Percentiles rank a stretch among this genome's conserved stretches.
phyloP scores from a whole-genome alignment of 805 yeast genomes.

The Candida montana region DNA sequence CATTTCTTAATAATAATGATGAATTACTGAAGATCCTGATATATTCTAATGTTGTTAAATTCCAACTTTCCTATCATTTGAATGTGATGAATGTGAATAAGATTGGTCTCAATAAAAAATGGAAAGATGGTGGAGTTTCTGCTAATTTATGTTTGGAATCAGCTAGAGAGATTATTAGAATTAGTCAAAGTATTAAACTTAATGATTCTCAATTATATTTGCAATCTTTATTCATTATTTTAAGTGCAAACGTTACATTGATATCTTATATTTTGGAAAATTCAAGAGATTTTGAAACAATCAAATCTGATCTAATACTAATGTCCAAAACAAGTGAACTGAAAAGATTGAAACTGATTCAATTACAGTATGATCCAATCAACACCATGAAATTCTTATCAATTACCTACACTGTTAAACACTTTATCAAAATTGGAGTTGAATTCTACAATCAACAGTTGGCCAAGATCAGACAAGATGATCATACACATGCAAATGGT shows the following conservation, averaged over 20 bases:
- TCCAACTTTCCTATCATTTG: constrained; percentile 10
- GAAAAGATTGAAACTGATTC: constrained; percentile 2
- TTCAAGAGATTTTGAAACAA: constrained; percentile 3
- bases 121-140: constrained; percentile 5
- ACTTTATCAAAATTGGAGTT: constrained; percentile 7
- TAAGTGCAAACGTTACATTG: constrained; percentile 8
- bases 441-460: constrained; percentile 4
- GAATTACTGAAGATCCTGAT: not conserved
- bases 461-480: not conserved
- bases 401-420: constrained; percentile 2
- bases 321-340: constrained; percentile 4
- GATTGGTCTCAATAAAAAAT: constrained; percentile 6
- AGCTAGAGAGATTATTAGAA: constrained; percentile 9
- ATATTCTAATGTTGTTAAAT: constrained; percentile 5
- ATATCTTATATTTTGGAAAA: constrained; percentile 8
- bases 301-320: constrained; percentile 4
- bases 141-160: constrained; percentile 7
- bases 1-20: not conserved
- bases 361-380: constrained; percentile 7
- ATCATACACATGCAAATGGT: too few relatives aligned
- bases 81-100: constrained; percentile 9
- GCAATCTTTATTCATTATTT: constrained; percentile 1
- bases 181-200: constrained; percentile 1
- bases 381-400: constrained; percentile 6
- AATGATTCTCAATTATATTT: constrained; percentile 4